Evolutionary conservation across 1,284 basidiomycete genomes (phyloP), one percentile per base, ranked within the genome.

Genomic region (Golubevia sp.): DNA sequence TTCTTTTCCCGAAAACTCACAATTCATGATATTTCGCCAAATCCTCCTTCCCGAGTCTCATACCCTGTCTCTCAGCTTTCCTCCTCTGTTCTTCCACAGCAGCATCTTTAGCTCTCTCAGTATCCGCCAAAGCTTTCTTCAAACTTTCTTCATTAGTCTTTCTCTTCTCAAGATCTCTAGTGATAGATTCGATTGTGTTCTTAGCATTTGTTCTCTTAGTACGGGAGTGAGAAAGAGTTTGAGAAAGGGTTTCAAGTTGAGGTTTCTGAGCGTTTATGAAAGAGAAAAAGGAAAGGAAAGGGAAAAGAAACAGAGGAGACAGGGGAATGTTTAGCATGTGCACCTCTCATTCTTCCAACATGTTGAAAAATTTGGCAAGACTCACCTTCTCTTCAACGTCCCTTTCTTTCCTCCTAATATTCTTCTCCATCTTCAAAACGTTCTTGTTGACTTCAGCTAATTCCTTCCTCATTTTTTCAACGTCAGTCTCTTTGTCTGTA

Each of bases 1-100:
- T n/a, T n/a, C n/a, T 30, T 30, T 48, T n/a, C 20, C 48, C 58
- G 49, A 21, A 20, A n/a, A 80, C 91, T 73, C 67, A 94, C 91
- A 97, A 85, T 77, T 88, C 86, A 48, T 91, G 91, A 84, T 99
- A 99, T 77, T 97, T 91, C 55, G 91, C 90, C 8, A 98, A 85
- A 74, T 91, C 92, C 61, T 91, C 91, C 76, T 92, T 90, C 63
- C 89, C 92, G 2, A 99, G 86, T 0, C 91, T 90, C 51, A 92
- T 86, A 54, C 92, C 94, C 54, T 89, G 86, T 20, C 79, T 78
- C 70, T 90, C 88, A 15, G 91, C 90, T 2, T 90, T 88, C 71
- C 87, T 89, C 61, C 91, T 86, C 75, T 93, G 91, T 49, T 90
- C 89, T 85, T 93, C 92, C 91, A 78, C 72, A 1, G 77, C 76